A percentile compares a stretch with the other conserved stretches of the same genome.
These are phyloP conservation scores for Nissolia schottii DNA, from an alignment of 306 rosid genomes.

Conservation along the genomic window DNA sequence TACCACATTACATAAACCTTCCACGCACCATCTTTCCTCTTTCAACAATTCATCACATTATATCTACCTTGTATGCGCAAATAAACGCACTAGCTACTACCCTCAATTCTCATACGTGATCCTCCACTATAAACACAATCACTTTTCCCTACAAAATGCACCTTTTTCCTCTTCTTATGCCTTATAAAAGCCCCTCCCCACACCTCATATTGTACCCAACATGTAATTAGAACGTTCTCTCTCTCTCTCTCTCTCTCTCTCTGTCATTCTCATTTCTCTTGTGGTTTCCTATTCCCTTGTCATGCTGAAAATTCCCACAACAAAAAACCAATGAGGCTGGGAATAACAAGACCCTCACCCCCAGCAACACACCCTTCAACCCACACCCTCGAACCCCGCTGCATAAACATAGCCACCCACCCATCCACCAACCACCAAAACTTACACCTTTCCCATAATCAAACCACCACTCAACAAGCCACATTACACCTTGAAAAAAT, in stretches of 20 bases:
- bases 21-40: too few species aligned
- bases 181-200: constrained; percentile 15
- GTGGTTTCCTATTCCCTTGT: neutral
- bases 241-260: neutral
- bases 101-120: neutral
- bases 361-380: neutral
- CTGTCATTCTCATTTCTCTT: too few species aligned
- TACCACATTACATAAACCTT: too few species aligned
- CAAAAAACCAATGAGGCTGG: constrained; percentile 31
- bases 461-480: neutral
- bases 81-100: too few species aligned
- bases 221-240: neutral
- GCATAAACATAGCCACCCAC: constrained; percentile 16
- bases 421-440: neutral
- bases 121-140: neutral
- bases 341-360: constrained; percentile 5
- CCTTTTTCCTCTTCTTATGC: neutral
- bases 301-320: neutral
- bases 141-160: neutral
- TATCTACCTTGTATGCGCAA: too few species aligned
- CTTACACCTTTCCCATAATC: neutral
- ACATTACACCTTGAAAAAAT: constrained; percentile 1
- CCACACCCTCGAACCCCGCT: neutral
- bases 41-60: too few species aligned
- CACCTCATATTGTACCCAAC: neutral